A percentile compares a stretch with the other conserved stretches of the same genome.
Conservation (phyloP, 495 filamentous ascomycete genomes). For the Podospora sp. region DNA sequence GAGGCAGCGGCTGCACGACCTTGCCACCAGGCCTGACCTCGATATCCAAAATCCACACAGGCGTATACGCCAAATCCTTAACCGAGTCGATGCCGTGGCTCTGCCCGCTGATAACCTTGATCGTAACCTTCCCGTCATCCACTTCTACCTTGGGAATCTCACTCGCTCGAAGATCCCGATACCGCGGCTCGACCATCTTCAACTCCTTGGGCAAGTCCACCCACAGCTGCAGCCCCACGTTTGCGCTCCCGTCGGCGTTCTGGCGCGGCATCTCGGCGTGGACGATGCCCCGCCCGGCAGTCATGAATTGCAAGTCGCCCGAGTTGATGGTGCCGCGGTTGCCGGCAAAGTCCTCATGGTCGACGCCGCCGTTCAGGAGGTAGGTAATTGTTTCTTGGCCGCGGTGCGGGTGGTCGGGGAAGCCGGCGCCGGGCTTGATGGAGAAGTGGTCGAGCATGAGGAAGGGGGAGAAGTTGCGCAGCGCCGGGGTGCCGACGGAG, state of each 20-base stretch:
- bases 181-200: slow-evolving; percentile 88
- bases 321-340: slow-evolving; percentile 81
- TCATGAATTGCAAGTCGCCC: slow-evolving; percentile 97
- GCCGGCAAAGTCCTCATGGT: slow-evolving; percentile 96
- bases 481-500: slow-evolving; percentile 80
- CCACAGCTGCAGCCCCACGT: slow-evolving; percentile 92
- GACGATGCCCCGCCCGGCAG: slow-evolving; percentile 88
- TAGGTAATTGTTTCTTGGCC: slow-evolving; percentile 87
- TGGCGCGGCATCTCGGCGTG: slow-evolving; percentile 95
- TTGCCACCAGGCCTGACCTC: slow-evolving; percentile 78
- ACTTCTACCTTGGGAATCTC: slow-evolving; percentile 75
- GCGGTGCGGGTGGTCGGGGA: slow-evolving; percentile 46
- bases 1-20: slow-evolving; percentile 71
- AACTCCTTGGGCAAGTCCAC: slow-evolving; percentile 83
- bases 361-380: slow-evolving; percentile 76
- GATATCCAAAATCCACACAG: slow-evolving; percentile 90
- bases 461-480: slow-evolving; percentile 90
- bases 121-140: slow-evolving; percentile 70
- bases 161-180: slow-evolving; percentile 73
- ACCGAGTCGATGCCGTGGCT: slow-evolving; percentile 82
- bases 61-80: slow-evolving; percentile 89
- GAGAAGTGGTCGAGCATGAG: slow-evolving; percentile 97
- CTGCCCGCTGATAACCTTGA: slow-evolving; percentile 90
- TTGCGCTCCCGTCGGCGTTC: slow-evolving; percentile 72
- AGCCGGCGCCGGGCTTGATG: slow-evolving; percentile 74